These are phyloP conservation scores for Xylariaceae sp. DNA, from an alignment of 2,329 filamentous ascomycete genomes.

Conservation along the genomic window DNA sequence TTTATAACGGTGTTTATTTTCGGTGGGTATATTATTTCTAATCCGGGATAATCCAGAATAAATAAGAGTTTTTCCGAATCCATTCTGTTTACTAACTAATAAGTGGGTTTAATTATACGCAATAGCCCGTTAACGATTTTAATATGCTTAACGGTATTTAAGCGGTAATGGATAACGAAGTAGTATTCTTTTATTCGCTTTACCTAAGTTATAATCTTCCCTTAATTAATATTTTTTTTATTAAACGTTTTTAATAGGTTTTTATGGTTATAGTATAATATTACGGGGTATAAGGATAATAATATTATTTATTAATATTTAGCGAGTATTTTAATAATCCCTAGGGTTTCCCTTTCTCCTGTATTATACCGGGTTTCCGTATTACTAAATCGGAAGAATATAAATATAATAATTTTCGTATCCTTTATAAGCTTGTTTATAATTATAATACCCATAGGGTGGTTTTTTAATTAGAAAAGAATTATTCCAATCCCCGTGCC, in stretches of 20 bases:
- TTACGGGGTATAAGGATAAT: too few species aligned
- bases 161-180: neutral
- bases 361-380: neutral
- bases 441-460: neutral
- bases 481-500: too few species aligned
- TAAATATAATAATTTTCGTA: neutral
- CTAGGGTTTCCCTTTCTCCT: neutral
- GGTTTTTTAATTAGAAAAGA: neutral
- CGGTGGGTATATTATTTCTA: neutral
- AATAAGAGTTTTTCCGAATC: too few species aligned
- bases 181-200: neutral
- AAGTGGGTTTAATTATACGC: neutral
- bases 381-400: neutral
- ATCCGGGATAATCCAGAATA: neutral
- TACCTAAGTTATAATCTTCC: neutral
- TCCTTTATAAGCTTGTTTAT: neutral
- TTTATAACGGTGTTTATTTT: neutral
- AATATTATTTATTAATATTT: too few species aligned
- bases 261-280: too few species aligned
- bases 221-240: too few species aligned
- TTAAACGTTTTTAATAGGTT: too few species aligned
- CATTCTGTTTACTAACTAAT: neutral
- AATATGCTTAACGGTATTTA: neutral
- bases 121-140: neutral
- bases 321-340: too few species aligned